Conservation (phyloP, 805 yeast genomes). For the Ogataea henricii region DNA sequence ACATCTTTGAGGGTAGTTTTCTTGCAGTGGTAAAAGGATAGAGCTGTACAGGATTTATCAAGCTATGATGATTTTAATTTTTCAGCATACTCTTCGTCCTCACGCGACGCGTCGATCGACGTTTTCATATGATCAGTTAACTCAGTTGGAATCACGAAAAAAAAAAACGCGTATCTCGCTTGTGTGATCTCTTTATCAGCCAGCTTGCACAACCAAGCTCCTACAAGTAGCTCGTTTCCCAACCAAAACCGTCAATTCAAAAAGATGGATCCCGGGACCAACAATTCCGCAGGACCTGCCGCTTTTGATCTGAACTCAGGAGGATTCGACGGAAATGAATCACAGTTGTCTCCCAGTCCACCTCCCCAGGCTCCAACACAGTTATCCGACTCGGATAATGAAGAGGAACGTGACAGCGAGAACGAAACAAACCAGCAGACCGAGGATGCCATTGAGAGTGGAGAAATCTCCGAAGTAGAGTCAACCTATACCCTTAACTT, state of each 20-base stretch:
- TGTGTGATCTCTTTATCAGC: too few species aligned
- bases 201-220: too few species aligned
- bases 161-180: background rate
- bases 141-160: too few species aligned
- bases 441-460: background rate
- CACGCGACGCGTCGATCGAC: constrained; percentile 3
- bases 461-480: constrained; percentile 6
- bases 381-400: background rate
- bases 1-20: background rate
- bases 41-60: background rate
- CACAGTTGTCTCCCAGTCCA: constrained; percentile 1
- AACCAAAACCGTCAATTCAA: background rate
- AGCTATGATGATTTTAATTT: background rate
- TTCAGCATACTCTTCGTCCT: background rate
- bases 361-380: constrained; percentile 1
- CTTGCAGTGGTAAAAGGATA: background rate
- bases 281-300: background rate
- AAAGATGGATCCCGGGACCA: background rate
- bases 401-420: background rate
- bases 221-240: too few species aligned
- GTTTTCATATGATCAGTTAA: too few species aligned
- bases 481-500: constrained; percentile 23
- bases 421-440: background rate
- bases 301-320: constrained; percentile 2
- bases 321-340: background rate